These are phyloP conservation scores for Aspergillus sp. DNA, from an alignment of 2,329 filamentous ascomycete species.

Conservation along the genomic window DNA sequence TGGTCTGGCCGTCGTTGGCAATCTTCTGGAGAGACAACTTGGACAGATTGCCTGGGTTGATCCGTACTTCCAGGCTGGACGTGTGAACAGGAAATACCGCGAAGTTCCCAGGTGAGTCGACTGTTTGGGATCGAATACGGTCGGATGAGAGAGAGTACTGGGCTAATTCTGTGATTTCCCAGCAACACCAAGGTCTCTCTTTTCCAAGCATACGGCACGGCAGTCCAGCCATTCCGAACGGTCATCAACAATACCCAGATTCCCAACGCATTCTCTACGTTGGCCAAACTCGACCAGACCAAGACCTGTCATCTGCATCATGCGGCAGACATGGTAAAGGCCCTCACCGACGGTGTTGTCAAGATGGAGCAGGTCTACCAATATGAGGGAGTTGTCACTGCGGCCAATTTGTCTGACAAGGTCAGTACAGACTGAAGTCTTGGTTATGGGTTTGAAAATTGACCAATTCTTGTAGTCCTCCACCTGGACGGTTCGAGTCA, in stretches of 20 bases:
- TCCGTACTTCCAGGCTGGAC: constrained; percentile 50
- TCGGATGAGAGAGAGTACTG: no score
- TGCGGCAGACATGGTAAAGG: constrained; percentile 53
- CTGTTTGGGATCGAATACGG: neutral
- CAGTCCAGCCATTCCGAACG: constrained; percentile 48
- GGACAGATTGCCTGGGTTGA: constrained; percentile 57
- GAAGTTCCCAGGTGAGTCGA: constrained; percentile 51
- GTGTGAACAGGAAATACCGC: constrained; percentile 52
- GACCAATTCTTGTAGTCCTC: constrained; percentile 19
- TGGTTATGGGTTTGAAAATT: no score
- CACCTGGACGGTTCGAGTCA: constrained; percentile 29
- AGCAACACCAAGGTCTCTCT: constrained; percentile 59
- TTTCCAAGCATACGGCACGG: constrained; percentile 55
- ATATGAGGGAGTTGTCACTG: constrained; percentile 28
- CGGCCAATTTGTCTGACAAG: constrained; percentile 26
- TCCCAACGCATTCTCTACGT: constrained; percentile 51
- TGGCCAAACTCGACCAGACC: constrained; percentile 52
- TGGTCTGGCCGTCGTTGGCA: constrained; percentile 58
- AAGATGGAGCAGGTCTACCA: constrained; percentile 32
- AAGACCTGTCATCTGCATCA: constrained; percentile 54
- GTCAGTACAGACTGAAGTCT: constrained; percentile 13
- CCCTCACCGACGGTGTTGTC: constrained; percentile 38
- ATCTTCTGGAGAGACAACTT: constrained; percentile 52
- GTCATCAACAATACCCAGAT: constrained; percentile 45
- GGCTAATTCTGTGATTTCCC: neutral